Evolutionary conservation across 768 basidiomycete species (phyloP), one percentile per base, ranked within the genome.

Genomic region (Strobilomyces echinocephalus): DNA sequence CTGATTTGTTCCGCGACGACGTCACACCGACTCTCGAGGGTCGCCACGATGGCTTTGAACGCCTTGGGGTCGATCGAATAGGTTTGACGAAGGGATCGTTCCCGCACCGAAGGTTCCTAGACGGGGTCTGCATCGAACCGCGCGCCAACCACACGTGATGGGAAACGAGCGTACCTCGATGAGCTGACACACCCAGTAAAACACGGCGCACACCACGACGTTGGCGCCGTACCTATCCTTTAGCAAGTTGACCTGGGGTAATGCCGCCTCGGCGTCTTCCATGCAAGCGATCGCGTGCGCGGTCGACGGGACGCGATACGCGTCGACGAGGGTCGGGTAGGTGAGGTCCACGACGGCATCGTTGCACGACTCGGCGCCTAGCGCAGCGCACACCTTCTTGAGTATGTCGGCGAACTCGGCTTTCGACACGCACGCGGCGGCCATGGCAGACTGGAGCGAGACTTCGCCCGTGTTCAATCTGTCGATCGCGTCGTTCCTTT

Each of bases 131-230:
- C 14, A 7, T 12, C 14, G 8, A n/a, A 14, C 21, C 3, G 30
- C 3, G 1, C 7, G 8, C 12, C 43, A 4, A 21, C 36, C 2
- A 16, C 7, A 26, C 4, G 21, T 5, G 35, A 30, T 14, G 9
- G 0, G 5, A n/a, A 31, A 4, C 2, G 5, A 38, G 0, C 48
- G 43, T 39, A 79, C 79, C 61, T 73, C 72, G 31, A 73, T 63
- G 35, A 71, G 43, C 38, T 71, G 70, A 46, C 69, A 76, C 3
- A 74, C 69, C 79, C 79, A 81, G 49, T 69, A 74, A 60, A 78
- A 81, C 4, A 79, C 60, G 4, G 72, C 72, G 42, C 71, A 74
- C 38, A 60, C 69, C 21, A 75, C 63, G 15, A 63, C 53, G 34
- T 51, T 47, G 0, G 44, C 38, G 18, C 65, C 58, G n/a, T 69